Evolutionary conservation across 371 early-diverging fungal genomes (phyloP).

Genomic region (Mucor velutinosus): DNA sequence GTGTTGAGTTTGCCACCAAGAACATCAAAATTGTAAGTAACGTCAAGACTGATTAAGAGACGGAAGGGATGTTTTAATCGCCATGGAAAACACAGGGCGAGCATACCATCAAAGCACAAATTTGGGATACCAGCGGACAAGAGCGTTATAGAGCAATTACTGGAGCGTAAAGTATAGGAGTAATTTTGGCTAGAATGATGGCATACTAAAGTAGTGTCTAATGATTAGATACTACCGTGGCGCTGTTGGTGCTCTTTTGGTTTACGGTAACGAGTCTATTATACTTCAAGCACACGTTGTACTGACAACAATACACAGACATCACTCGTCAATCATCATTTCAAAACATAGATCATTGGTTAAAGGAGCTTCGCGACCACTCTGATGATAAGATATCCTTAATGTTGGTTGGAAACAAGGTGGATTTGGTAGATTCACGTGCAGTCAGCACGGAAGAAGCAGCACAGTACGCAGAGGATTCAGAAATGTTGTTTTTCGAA

Average conservation of each 20-base stretch:
- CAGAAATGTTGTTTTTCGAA: constrained; percentile 86
- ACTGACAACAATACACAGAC: constrained; percentile 53
- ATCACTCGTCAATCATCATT: constrained; percentile 96
- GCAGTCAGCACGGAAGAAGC: constrained; percentile 71
- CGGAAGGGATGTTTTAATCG: constrained; percentile 4
- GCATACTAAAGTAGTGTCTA: background rate
- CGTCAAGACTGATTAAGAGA: constrained; percentile 31
- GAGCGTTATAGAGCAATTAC: constrained; percentile 81
- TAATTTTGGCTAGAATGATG: background rate
- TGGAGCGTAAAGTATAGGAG: constrained; percentile 43
- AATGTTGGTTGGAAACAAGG: constrained; percentile 98
- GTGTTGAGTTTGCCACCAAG: constrained; percentile 59
- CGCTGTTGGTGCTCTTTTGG: constrained; percentile 46
- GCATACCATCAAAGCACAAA: constrained; percentile 72
- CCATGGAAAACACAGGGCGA: constrained; percentile 18
- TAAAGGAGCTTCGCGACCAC: constrained; percentile 96
- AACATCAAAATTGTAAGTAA: constrained; percentile 42
- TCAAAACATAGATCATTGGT: constrained; percentile 90
- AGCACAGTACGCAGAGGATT: constrained; percentile 76
- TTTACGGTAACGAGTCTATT: constrained; percentile 33
- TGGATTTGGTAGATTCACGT: constrained; percentile 85
- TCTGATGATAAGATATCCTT: constrained; percentile 91
- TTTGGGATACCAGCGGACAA: constrained; percentile 91
- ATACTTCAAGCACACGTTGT: background rate
- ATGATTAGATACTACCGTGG: constrained; percentile 43